A percentile compares a stretch with the other conserved stretches of the same genome.
Evolutionary conservation across 305 asterid species (phyloP).

Genomic region (Fraxinus albicans): DNA sequence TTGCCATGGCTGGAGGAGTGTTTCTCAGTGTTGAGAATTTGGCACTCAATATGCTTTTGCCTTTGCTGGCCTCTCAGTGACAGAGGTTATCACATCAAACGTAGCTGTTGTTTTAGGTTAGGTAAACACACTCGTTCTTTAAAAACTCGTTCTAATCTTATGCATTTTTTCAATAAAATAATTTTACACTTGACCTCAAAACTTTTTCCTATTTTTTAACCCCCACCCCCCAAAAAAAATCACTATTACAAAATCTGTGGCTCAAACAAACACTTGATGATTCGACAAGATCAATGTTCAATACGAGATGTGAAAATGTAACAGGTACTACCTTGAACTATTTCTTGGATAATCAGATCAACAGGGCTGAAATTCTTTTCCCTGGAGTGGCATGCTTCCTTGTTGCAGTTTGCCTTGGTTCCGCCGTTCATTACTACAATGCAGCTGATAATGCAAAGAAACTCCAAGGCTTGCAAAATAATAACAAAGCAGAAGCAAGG

Average conservation of each 20-base stretch:
- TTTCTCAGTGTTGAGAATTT: conserved; percentile 44
- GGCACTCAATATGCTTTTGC: neutral
- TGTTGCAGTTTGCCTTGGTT: conserved; percentile 44
- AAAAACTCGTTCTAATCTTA: no score
- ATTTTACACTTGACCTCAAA: no score
- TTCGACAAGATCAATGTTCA: neutral
- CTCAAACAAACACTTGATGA: neutral
- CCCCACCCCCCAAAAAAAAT: no score
- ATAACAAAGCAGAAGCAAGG: conserved; percentile 13
- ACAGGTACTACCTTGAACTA: conserved; percentile 51
- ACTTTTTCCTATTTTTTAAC: no score
- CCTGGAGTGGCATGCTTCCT: conserved; percentile 57
- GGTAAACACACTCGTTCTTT: neutral
- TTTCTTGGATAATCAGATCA: conserved; percentile 43
- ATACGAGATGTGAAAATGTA: neutral
- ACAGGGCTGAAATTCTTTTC: conserved; percentile 40
- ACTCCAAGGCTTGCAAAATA: conserved; percentile 23
- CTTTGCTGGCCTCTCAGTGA: neutral
- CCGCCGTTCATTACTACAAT: conserved; percentile 42
- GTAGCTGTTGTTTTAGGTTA: conserved; percentile 46
- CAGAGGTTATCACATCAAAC: conserved; percentile 35
- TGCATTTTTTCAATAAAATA: no score
- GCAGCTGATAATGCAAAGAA: conserved; percentile 42
- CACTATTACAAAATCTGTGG: no score
- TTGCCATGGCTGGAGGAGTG: conserved; percentile 54